These are phyloP conservation scores for Epichloe uncinata DNA, from an alignment of 2,329 filamentous ascomycete genomes.

Conservation along the genomic window DNA sequence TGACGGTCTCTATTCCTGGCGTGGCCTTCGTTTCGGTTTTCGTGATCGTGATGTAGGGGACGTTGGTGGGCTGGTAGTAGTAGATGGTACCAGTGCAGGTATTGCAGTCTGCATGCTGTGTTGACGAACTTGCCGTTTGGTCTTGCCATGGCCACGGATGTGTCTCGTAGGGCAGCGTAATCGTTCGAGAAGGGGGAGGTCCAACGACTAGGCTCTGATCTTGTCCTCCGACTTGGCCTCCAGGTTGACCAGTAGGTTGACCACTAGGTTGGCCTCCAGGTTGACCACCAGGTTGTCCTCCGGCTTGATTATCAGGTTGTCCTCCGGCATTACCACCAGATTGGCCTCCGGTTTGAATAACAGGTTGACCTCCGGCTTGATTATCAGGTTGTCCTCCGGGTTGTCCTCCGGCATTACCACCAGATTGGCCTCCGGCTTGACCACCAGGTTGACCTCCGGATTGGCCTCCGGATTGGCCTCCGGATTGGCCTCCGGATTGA, in stretches of 20 bases:
- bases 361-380: too few species aligned
- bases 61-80: background rate
- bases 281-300: background rate
- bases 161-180: background rate
- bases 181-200: background rate
- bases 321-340: too few species aligned
- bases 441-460: too few species aligned
- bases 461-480: too few species aligned
- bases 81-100: slow-evolving; percentile 1
- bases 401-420: too few species aligned
- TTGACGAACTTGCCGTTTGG: background rate
- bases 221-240: background rate
- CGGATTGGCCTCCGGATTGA: too few species aligned
- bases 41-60: background rate
- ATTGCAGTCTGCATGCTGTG: background rate
- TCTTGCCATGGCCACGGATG: slow-evolving; percentile 2
- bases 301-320: too few species aligned
- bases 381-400: too few species aligned
- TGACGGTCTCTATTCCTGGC: slow-evolving; percentile 1
- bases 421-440: too few species aligned
- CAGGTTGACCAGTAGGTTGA: background rate
- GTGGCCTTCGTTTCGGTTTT: background rate
- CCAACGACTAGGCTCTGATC: background rate
- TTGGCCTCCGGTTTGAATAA: too few species aligned
- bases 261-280: background rate